Percentiles rank a stretch among this genome's conserved stretches.
phyloP scores from a whole-genome alignment of 345 rosid species.

The Pugionium dolabratum region DNA sequence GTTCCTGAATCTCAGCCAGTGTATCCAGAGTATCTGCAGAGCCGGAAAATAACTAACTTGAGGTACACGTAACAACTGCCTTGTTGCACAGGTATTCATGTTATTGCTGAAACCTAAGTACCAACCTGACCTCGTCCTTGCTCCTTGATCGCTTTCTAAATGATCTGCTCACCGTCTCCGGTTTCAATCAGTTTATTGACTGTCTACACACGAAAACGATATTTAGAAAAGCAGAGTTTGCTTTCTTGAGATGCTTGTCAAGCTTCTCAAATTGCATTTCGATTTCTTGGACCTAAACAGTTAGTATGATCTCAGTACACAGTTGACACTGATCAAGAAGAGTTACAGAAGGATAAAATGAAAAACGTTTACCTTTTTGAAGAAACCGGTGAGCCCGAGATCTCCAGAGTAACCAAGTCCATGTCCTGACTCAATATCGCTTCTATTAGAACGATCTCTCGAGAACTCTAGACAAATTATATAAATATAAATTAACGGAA shows the following conservation, averaged over 20 bases:
- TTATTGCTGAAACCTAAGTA: not conserved
- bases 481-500: conserved; percentile 25
- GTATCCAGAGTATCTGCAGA: conserved; percentile 80
- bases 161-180: conserved; percentile 90
- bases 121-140: conserved; percentile 94
- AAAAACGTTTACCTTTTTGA: conserved; percentile 59
- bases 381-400: conserved; percentile 75
- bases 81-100: conserved; percentile 11
- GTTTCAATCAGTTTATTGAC: conserved; percentile 85
- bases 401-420: conserved; percentile 67
- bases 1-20: conserved; percentile 96
- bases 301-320: conserved; percentile 7
- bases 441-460: conserved; percentile 62
- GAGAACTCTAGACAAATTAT: conserved; percentile 82
- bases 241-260: conserved; percentile 67
- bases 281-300: conserved; percentile 74
- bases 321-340: conserved; percentile 3
- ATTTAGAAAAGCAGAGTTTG: too few relatives aligned
- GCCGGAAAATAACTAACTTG: not conserved
- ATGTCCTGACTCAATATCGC: conserved; percentile 72
- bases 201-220: conserved; percentile 49
- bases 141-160: conserved; percentile 83
- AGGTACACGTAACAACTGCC: not conserved
- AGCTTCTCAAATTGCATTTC: conserved; percentile 84
- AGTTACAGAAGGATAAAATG: not conserved